Base-by-base conservation (phyloP, 2,329 filamentous ascomycete species). In the Amauroascus verrucosus region DNA sequence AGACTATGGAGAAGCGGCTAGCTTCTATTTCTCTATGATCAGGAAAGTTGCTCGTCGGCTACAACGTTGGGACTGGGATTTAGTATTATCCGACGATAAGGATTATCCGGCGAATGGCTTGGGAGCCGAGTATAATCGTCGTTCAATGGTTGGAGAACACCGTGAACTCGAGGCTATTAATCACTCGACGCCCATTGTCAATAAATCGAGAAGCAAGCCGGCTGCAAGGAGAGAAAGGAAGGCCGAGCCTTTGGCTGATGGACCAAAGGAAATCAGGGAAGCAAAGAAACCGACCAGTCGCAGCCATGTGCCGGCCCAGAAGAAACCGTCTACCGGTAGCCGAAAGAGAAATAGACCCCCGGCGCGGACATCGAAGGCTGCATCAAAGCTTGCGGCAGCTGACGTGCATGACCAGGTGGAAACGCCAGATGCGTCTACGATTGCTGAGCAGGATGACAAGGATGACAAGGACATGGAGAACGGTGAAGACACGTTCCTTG, bases 1-100 rank as follows among this genome's bases (percentile, higher is more conserved):
- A 54, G 73, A 76, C 56, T 74, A 64, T 57, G 74, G 74, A 47
- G 74, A 75, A 57, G 69, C 72, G 50, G 72, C 71, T n/a, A 70
- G 66, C 46, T 68, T 67, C 52, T 74, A 68, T 62, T 60, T 72
- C 20, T 73, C 70, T 8, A 65, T 72, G 16, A 59, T 74, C 38
- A 67, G 68, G 43, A 72, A 72, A 58, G 71, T 69, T 16, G 57
- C 65, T n/a, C 63, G 72, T 44, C 63, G 72, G 40, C 62, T 75
- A 28, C 68, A 73, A 55, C 65, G 71, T 22, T 75, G 72, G 72
- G 70, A 72, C 58, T 72, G 69, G 57, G 70, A 73, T 45, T 48
- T 53, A 14, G 50, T 58, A n/a, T 41, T 54, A 13, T 35, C 54
- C 1, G 51, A 48, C 14, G 54, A 58, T 20, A 51, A 54, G 26